Base-by-base conservation (phyloP, 2,329 filamentous ascomycete species). In the Penicillium sp. region DNA sequence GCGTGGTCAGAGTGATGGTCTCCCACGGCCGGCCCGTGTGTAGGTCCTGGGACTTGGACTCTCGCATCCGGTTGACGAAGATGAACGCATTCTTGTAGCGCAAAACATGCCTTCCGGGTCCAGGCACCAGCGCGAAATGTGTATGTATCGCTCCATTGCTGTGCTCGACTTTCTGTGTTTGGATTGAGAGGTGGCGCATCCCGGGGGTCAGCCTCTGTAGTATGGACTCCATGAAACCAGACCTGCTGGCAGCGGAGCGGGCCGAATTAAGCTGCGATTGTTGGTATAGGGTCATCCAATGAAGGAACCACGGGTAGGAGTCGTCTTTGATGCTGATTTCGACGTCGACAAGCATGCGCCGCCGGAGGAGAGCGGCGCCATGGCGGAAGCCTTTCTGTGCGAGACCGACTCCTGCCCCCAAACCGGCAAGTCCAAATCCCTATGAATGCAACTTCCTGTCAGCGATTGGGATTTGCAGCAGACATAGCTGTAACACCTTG, bases 261-360 rank as follows among this genome's bases (percentile, higher is more conserved):
- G 85, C 51, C 72, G 75, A 52, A 81, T 57, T 61, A 33, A 85
- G 53, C 76, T 87, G 59, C 62, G 74, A 63, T 48, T 82, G 78
- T 45, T 89, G 87, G 57, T 88, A 88, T 48, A 88, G 79, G 6
- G 89, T 90, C 67, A 98, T 86, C 90, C 93, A 98, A 57, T 90
- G 84, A 9, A 98, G 77, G 37, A 98, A 82, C 91, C 90, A 97
- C 34, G 83, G 83, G 66, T 97, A 98, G 2, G 91, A 90, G 39
- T 88, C 83, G 71, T 98, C 93, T 62, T 91, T 87, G 65, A 88
- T 87, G 68, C 87, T 91, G 69, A 98, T 95, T 70, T 98, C 93
- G 62, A 98, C 83, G 62, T 96, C 89, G 61, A 97, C 88, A 26
- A 98, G 82, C 72, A 98, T 82, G 42, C 91, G 87, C 46, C 85